A percentile compares a stretch with the other conserved stretches of the same genome.
Evolutionary conservation across 2,329 filamentous ascomycete species (phyloP).

Genomic region (Talaromyces rugulosus): DNA sequence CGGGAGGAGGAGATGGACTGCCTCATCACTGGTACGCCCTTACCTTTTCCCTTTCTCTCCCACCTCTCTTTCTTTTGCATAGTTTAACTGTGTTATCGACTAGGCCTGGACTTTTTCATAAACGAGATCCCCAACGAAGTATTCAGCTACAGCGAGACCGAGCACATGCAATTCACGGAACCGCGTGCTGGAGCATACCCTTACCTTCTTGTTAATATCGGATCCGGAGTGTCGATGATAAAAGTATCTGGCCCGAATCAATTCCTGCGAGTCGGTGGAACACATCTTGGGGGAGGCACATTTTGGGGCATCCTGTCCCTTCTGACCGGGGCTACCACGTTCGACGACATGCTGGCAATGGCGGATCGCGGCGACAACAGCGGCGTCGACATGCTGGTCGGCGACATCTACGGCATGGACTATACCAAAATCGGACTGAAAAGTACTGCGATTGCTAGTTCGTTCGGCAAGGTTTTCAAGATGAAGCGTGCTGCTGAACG

Average conservation of each 20-base stretch:
- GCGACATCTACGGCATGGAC: slow-evolving; percentile 94
- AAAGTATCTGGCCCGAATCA: slow-evolving; percentile 87
- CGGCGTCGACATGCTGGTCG: slow-evolving; percentile 92
- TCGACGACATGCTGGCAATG: slow-evolving; percentile 94
- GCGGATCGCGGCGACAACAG: slow-evolving; percentile 89
- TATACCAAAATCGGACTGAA: slow-evolving; percentile 96
- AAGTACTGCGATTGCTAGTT: slow-evolving; percentile 90
- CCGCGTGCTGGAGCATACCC: slow-evolving; percentile 82
- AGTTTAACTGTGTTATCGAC: not conserved
- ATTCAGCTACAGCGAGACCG: slow-evolving; percentile 88
- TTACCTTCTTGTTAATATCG: slow-evolving; percentile 96
- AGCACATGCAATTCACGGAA: slow-evolving; percentile 84
- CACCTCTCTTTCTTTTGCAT: too few species aligned
- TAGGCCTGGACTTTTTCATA: slow-evolving; percentile 96
- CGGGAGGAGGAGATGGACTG: slow-evolving; percentile 99
- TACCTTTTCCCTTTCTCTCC: not conserved
- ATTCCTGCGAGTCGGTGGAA: slow-evolving; percentile 88
- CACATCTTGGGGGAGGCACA: slow-evolving; percentile 92
- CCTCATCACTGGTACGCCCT: slow-evolving; percentile 72
- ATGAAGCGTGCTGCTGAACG: slow-evolving; percentile 81
- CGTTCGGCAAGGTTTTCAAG: slow-evolving; percentile 94
- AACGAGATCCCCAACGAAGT: slow-evolving; percentile 96
- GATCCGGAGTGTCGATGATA: slow-evolving; percentile 93
- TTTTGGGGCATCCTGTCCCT: slow-evolving; percentile 92
- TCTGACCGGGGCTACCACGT: slow-evolving; percentile 88